A percentile compares a stretch with the other conserved stretches of the same genome.
Evolutionary conservation across 345 rosid species (phyloP).

Genomic region (Salix dunnii): DNA sequence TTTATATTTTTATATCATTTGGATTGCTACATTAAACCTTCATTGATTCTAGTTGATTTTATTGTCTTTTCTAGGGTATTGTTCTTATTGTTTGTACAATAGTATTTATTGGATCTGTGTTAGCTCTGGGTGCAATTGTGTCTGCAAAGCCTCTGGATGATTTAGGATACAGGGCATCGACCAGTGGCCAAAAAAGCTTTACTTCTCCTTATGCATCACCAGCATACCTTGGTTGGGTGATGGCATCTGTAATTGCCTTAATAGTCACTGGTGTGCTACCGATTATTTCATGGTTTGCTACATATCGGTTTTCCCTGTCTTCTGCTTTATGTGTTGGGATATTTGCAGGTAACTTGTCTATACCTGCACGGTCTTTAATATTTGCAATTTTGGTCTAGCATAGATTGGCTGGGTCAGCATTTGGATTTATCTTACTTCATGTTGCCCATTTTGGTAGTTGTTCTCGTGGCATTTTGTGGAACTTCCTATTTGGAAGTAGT

Average conservation of each 20-base stretch:
- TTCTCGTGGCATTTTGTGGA: slow-evolving; percentile 92
- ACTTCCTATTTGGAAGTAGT: slow-evolving; percentile 87
- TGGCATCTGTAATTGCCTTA: slow-evolving; percentile 91
- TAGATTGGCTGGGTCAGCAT: slow-evolving; percentile 11
- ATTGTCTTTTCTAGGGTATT: slow-evolving; percentile 50
- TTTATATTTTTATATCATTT: neutral
- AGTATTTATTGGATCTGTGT: slow-evolving; percentile 68
- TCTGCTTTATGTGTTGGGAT: slow-evolving; percentile 80
- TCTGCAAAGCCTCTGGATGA: slow-evolving; percentile 83
- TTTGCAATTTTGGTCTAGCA: slow-evolving; percentile 11
- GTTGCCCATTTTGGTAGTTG: slow-evolving; percentile 51
- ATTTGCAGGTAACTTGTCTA: slow-evolving; percentile 62
- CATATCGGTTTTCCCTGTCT: slow-evolving; percentile 86
- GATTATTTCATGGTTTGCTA: slow-evolving; percentile 93
- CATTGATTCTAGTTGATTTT: slow-evolving; percentile 12
- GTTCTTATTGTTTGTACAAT: slow-evolving; percentile 62
- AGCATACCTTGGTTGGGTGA: slow-evolving; percentile 92
- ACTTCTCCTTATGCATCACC: slow-evolving; percentile 85
- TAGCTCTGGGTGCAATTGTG: slow-evolving; percentile 80
- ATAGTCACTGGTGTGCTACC: slow-evolving; percentile 91
- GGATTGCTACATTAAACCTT: neutral
- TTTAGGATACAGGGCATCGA: slow-evolving; percentile 69
- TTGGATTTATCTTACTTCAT: slow-evolving; percentile 5
- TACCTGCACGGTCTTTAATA: slow-evolving; percentile 7
- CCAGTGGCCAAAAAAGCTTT: slow-evolving; percentile 55